Evolutionary conservation across 352 stramenopile species (phyloP).

Genomic region (Pythium dissotocum): DNA sequence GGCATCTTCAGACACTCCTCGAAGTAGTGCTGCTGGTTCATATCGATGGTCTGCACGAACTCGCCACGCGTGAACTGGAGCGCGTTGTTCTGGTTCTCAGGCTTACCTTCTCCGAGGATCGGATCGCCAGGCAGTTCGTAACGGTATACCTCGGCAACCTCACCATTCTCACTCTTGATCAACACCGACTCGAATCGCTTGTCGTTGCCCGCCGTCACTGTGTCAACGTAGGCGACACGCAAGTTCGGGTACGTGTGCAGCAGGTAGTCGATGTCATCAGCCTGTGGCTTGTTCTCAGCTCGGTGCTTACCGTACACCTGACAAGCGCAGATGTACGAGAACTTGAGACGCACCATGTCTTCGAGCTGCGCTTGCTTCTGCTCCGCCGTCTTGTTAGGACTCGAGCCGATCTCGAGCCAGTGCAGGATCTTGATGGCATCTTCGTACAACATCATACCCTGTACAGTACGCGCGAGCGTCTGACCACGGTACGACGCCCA

Average conservation of each 20-base stretch:
- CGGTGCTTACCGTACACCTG: constrained; percentile 86
- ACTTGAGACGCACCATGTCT: constrained; percentile 86
- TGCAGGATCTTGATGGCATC: constrained; percentile 88
- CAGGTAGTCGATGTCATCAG: constrained; percentile 83
- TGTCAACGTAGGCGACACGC: constrained; percentile 85
- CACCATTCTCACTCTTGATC: constrained; percentile 76
- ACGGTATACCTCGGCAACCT: constrained; percentile 80
- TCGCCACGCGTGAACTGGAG: constrained; percentile 78
- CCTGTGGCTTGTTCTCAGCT: constrained; percentile 59
- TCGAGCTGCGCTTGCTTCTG: constrained; percentile 81
- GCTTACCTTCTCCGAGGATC: constrained; percentile 81
- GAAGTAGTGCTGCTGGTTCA: constrained; percentile 89
- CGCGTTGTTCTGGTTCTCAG: constrained; percentile 87
- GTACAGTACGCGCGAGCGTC: constrained; percentile 75
- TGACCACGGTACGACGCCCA: constrained; percentile 85
- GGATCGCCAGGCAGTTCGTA: constrained; percentile 79
- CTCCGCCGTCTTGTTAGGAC: constrained; percentile 55
- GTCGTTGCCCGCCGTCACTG: constrained; percentile 42
- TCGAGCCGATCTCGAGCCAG: constrained; percentile 83
- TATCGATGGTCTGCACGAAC: constrained; percentile 87
- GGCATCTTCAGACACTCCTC: constrained; percentile 88
- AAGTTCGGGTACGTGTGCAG: constrained; percentile 81
- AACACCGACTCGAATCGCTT: constrained; percentile 70
- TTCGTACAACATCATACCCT: constrained; percentile 89
- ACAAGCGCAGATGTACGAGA: constrained; percentile 85